Evolutionary conservation across 805 yeast genomes (phyloP), one percentile per base, ranked within the genome.

Genomic region (Kluyveromyces siamensis): DNA sequence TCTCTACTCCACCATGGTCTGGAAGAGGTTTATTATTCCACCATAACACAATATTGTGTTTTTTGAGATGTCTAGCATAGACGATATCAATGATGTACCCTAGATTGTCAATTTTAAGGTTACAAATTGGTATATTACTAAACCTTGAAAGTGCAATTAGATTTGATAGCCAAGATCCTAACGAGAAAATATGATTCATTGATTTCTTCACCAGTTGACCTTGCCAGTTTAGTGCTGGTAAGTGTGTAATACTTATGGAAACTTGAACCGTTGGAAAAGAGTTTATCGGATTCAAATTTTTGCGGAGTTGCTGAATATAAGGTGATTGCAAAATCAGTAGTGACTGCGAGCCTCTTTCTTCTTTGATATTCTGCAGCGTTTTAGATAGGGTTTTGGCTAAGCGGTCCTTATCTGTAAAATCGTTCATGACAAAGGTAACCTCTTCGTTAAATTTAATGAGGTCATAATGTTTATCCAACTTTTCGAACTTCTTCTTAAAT

Each of bases 211-310:
- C 70, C 8, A 87, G 73, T 13, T 79, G 69, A 1, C 77, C 63
- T 61, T 87, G 93, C 96, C 96, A 89, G 4, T 89, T 84, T 46
- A 90, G 68, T 5, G 90, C 83, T 10, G 91, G 89, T 30, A 85
- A 64, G 1, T 79, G 68, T 17, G 79, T 59, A 54, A 82, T 86
- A 41, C 79, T 73, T 18, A 79, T 71, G 17, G 74, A 71, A 76
- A 85, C 75, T 49, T 74, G 74, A 37, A 89, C 68, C 1, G 79
- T 71, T 4, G 96, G 95, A 55, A 83, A 73, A 18, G 77, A 81
- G 8, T 68, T 50, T 4, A 81, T 56, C 1, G 79, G 66, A 27
- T 71, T 72, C 37, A 85, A 60, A 5, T 73, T 55, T 47, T 70
- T 73, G 43, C 71, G 50, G 2, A 88, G 56, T 52, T 75, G 76